Evolutionary conservation across 2,329 filamentous ascomycete genomes (phyloP).

Genomic region (Myriosclerotinia duriaeana): DNA sequence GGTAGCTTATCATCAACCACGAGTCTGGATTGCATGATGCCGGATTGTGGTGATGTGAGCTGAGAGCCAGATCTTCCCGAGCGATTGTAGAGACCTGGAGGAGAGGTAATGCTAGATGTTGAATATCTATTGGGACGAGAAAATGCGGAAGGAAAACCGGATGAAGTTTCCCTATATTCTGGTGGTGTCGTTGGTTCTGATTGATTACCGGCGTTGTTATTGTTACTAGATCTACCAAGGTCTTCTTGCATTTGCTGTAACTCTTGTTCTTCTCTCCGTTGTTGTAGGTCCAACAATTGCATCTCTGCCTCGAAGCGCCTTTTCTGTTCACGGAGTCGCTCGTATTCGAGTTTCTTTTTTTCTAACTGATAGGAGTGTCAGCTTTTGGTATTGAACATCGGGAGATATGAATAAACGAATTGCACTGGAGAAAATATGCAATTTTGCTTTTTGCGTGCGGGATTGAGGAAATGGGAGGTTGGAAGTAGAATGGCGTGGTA

Average conservation of each 20-base stretch:
- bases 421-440: conserved; percentile 19
- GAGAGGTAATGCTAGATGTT: conserved; percentile 80
- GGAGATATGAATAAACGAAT: conserved; percentile 6
- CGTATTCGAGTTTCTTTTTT: conserved; percentile 90
- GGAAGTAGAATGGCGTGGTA: background rate
- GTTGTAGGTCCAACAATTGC: conserved; percentile 82
- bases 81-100: conserved; percentile 72
- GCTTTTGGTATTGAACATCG: conserved; percentile 28
- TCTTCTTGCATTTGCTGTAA: conserved; percentile 83
- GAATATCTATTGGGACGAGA: conserved; percentile 87
- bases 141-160: conserved; percentile 75
- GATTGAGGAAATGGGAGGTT: conserved; percentile 7
- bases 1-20: conserved; percentile 65
- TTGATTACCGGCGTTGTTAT: conserved; percentile 62
- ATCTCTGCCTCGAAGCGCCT: conserved; percentile 89
- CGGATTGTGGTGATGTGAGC: conserved; percentile 72
- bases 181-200: conserved; percentile 96
- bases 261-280: conserved; percentile 78
- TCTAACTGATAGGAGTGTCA: conserved; percentile 67
- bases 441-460: conserved; percentile 13
- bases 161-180: conserved; percentile 73
- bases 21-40: conserved; percentile 58
- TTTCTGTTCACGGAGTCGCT: conserved; percentile 84
- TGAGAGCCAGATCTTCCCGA: conserved; percentile 75
- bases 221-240: conserved; percentile 54